These are phyloP conservation scores for Lichina pygmaea DNA, from an alignment of 495 filamentous ascomycete genomes.

Conservation along the genomic window DNA sequence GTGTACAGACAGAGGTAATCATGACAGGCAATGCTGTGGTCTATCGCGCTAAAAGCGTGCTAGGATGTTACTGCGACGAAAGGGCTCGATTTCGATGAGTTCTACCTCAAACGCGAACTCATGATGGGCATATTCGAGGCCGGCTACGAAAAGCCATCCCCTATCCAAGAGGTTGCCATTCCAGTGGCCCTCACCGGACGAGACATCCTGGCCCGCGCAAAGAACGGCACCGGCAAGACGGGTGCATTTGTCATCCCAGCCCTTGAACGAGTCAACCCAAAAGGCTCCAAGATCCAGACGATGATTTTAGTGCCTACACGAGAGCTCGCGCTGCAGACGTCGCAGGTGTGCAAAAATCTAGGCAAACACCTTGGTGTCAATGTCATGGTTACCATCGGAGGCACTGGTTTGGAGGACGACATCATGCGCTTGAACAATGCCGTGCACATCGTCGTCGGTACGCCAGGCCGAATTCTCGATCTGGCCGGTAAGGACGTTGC, in stretches of 20 bases:
- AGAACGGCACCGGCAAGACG: constrained; percentile 97
- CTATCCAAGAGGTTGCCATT: constrained; percentile 97
- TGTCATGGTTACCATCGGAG: constrained; percentile 97
- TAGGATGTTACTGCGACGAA: constrained; percentile 91
- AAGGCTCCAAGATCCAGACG: constrained; percentile 80
- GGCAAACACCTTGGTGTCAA: constrained; percentile 93
- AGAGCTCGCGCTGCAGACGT: constrained; percentile 96
- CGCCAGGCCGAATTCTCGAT: constrained; percentile 84
- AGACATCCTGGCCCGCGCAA: constrained; percentile 87
- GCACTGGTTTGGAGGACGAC: constrained; percentile 82
- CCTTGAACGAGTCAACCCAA: constrained; percentile 84
- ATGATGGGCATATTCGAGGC: constrained; percentile 99
- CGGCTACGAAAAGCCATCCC: constrained; percentile 94
- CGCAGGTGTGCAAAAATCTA: constrained; percentile 93
- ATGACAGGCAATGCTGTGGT: not conserved
- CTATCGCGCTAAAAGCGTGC: not conserved
- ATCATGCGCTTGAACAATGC: constrained; percentile 83
- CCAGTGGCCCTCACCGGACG: constrained; percentile 83
- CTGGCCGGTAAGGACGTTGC: constrained; percentile 83
- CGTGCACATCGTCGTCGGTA: constrained; percentile 94
- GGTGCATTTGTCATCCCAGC: constrained; percentile 94
- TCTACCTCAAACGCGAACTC: constrained; percentile 75
- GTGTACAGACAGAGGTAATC: constrained; percentile 78
- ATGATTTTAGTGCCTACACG: constrained; percentile 88
- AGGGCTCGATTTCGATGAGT: constrained; percentile 91